Conservation (phyloP, 129 eudicot species). For the Flaveria trinervia region DNA sequence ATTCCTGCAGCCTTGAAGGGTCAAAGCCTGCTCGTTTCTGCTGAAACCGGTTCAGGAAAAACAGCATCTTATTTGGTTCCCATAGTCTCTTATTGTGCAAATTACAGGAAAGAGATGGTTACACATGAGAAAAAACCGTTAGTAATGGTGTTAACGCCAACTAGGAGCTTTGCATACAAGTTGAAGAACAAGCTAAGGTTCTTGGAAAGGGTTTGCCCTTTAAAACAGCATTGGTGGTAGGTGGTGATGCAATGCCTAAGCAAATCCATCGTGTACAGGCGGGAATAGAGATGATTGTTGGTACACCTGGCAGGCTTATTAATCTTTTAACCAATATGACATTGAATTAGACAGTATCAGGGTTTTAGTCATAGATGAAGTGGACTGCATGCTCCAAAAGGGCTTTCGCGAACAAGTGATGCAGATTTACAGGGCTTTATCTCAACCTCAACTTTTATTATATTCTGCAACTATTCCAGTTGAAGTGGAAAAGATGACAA, state of each 20-base stretch:
- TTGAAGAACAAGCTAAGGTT: constrained; percentile 86
- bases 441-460: constrained; percentile 74
- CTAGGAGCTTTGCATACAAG: constrained; percentile 94
- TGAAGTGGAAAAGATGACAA: constrained; percentile 78
- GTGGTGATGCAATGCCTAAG: constrained; percentile 89
- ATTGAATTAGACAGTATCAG: constrained; percentile 62
- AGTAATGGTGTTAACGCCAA: constrained; percentile 79
- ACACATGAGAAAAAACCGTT: constrained; percentile 44
- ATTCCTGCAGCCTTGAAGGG: constrained; percentile 79
- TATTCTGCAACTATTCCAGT: constrained; percentile 79
- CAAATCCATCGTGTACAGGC: constrained; percentile 72
- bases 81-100: constrained; percentile 55
- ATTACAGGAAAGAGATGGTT: constrained; percentile 31
- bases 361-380: constrained; percentile 83
- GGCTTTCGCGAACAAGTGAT: constrained; percentile 89
- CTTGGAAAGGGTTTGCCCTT: constrained; percentile 87
- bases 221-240: constrained; percentile 89
- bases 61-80: constrained; percentile 88
- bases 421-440: constrained; percentile 80
- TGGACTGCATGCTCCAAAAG: constrained; percentile 82
- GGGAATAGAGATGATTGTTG: constrained; percentile 80
- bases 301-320: constrained; percentile 89
- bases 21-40: constrained; percentile 80
- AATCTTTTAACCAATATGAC: constrained; percentile 80
- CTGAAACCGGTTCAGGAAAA: constrained; percentile 97